Evolutionary conservation across 371 early-diverging fungal species (phyloP), one percentile per base, ranked within the genome.

Genomic region (Umbelopsis sp.): DNA sequence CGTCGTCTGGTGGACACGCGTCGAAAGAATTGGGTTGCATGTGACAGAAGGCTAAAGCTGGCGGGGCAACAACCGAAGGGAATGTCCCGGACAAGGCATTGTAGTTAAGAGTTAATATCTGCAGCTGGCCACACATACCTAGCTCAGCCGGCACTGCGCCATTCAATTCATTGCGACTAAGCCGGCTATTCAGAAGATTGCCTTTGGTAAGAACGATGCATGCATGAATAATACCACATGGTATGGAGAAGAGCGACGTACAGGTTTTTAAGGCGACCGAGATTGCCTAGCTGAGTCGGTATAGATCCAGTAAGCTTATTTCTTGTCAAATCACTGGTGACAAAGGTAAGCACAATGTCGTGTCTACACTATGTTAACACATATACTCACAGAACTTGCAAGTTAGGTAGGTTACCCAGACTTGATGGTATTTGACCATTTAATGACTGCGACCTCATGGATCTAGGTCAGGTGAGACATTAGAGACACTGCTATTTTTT

Each of bases 11-110:
- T 16, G 87, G 87, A 53, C 85, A 87, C 0, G 74, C 70, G 44
- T 80, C 76, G 76, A 87, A 86, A 24, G 77, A 75, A 50, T 87
- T 86, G 4, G 85, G 87, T 16, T 78, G 76, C 69, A 82, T 80
- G 45, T 80, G 73, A 51, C 86, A 87, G 41, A 79, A 78, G 4
- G 75, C 79, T 8, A 87, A 74, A 20, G 73, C 70, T 7, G 75
- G 65, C 14, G 86, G 85, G 0, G 86, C 85, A 44, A 70, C 46
- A 1, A 74, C 65, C 18, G 79, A 67, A 8, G 85, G 87, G 71
- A 87, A 87, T 25, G 75, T 70, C 25, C 86, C 83, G 63, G 81
- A 79, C 53, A 87, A 73, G 9, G 70, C 65, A 63, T 87, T 84
- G 62, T 80, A 85, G 67, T 85, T 87, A 16, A 87, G 35, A 63